phyloP scores from a whole-genome alignment of 2,329 filamentous ascomycete genomes.

The Clonostachys rhizophaga region DNA sequence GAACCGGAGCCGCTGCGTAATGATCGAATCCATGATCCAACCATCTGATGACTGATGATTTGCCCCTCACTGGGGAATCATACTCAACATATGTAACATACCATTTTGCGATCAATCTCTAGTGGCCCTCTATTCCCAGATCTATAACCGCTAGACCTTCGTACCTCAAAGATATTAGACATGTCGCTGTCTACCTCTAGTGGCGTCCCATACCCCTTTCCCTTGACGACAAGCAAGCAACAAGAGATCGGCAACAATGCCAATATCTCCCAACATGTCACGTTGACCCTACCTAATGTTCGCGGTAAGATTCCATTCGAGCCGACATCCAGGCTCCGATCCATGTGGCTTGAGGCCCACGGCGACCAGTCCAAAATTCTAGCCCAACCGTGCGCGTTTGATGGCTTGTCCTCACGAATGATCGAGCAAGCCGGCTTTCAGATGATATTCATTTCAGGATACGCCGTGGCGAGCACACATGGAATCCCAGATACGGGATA shows the following conservation, averaged over 20 bases:
- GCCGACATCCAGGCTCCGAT: conserved; percentile 28
- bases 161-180: too few species aligned
- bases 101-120: too few species aligned
- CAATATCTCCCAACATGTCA: conserved; percentile 2
- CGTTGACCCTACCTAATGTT: conserved; percentile 14
- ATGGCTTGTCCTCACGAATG: conserved; percentile 34
- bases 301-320: conserved; percentile 27
- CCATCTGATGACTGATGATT: too few species aligned
- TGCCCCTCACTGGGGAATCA: too few species aligned
- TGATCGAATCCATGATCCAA: too few species aligned
- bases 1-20: too few species aligned
- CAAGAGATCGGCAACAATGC: neutral
- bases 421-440: conserved; percentile 40
- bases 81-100: too few species aligned
- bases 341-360: conserved; percentile 31
- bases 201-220: too few species aligned
- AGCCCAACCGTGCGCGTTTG: conserved; percentile 34
- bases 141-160: too few species aligned
- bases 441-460: conserved; percentile 36
- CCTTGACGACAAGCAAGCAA: neutral
- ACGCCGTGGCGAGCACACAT: conserved; percentile 29
- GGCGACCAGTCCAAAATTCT: conserved; percentile 34
- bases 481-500: conserved; percentile 42
- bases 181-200: too few species aligned
- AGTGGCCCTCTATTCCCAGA: too few species aligned